Evolutionary conservation across 345 rosid species (phyloP), one percentile per base, ranked within the genome.

Genomic region (Populus pruinosa): DNA sequence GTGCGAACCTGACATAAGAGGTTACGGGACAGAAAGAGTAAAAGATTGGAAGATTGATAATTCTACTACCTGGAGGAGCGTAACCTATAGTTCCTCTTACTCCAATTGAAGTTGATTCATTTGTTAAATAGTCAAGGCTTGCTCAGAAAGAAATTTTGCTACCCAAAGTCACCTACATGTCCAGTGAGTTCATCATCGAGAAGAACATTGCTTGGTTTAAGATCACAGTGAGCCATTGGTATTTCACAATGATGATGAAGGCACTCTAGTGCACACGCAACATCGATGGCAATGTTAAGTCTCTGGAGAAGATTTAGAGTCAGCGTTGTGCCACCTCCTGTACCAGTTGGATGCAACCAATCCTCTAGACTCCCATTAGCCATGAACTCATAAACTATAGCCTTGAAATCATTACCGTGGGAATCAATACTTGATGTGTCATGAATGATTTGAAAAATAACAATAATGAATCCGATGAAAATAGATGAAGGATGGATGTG

Each of bases 341-440:
- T 14, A 13, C 1, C 18, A 12, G 50, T 0, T 47, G 50, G 50
- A 47, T 47, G 50, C 17, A 47, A 38, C 83, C 80, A 76, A 44
- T 17, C 38, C 14, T 76, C 80, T 1, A 81, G 65, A 44, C 55
- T 81, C 56, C 83, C 80, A 67, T 81, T 77, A 0, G 64, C 14
- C 77, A 76, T 71, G 69, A 66, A 76, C 67, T 81, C 83, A 25
- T 53, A 76, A 61, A 81, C 74, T 1, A 81, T n/a, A 55, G 70
- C 70, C 27, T 81, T 81, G 69, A 81, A 76, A 0, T 72, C 77
- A 25, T 81, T 72, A 9, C 83, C 83, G 25, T 69, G 71, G 12
- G 18, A 39, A 77, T 81, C 84, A 35, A 81, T 62, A 38, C 74
- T 73, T 1, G 81, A 72, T 56, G 63, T n/a, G n/a, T n/a, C n/a